Base-by-base conservation (phyloP, 1,284 basidiomycete genomes). In the Sporisorium scitamineum region DNA sequence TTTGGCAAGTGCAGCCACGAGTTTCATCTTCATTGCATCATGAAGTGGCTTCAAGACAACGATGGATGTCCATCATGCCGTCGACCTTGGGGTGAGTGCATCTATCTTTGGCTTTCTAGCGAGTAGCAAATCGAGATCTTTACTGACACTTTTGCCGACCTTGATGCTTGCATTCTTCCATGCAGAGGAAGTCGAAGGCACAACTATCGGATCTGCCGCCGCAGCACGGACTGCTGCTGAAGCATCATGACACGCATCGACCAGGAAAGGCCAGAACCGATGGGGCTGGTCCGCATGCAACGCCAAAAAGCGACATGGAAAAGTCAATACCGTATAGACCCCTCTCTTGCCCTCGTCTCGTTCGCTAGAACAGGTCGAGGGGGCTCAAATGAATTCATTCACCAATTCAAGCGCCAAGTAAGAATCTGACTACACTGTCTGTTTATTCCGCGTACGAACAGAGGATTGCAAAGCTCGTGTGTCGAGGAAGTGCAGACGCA, bases 1-100 rank as follows among this genome's bases (percentile, higher is more conserved):
- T 80, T 82, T 41, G 84, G 84, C 52, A 77, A 79, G 59, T 85
- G 84, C 70, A 80, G 77, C 24, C 84, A 85, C 74, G 82, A 83
- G 45, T 85, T 85, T 58, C 84, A 85, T 41, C 67, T 82, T 34
- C 84, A 85, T 59, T 85, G 84, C 63, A 84, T 85, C 68, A 77
- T 74, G 61, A 79, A 81, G 64, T 85, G 84, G 84, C 79, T 84
- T 50, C 71, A 79, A 27, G 77, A 80, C 53, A 79, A 80, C 37
- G 70, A 71, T 22, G 69, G 73, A 22, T 80, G 79, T 56, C 79
- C 79, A 4, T 67, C 74, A 5, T 78, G 76, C 51, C 74, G 74
- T 48, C 61, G 76, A 51, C 72, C 76, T 1, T 80, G 79, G 79
- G 69, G 78, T 79, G 29, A 65, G 78, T 74, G 13, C 34, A 24